Conservation (phyloP, 83 land plant species). For the Isoetes engelmannii region DNA sequence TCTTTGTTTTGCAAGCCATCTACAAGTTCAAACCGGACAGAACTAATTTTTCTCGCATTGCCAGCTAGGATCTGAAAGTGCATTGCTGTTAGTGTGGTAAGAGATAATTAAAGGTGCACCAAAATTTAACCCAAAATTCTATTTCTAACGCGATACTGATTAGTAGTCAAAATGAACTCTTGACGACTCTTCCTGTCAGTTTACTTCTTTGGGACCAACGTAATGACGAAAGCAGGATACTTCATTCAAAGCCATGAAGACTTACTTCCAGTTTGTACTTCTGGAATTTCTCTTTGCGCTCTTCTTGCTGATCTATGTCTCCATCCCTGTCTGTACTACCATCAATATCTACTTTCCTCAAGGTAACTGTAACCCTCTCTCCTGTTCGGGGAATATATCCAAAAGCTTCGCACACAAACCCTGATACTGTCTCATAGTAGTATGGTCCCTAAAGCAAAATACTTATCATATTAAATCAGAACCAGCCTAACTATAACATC, state of each 20-base stretch:
- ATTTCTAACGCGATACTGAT: too few species aligned
- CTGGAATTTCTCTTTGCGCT: conserved; percentile 55
- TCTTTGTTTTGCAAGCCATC: conserved; percentile 7
- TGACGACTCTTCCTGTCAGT: too few species aligned
- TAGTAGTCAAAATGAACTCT: too few species aligned
- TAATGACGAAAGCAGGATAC: too few species aligned
- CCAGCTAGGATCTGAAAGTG: conserved; percentile 69
- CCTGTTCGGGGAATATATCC: conserved; percentile 90
- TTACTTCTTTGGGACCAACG: too few species aligned
- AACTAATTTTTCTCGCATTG: conserved; percentile 82
- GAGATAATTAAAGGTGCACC: too few species aligned
- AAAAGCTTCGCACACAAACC: conserved; percentile 88
- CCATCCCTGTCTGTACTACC: conserved; percentile 41
- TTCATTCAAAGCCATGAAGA: neutral
- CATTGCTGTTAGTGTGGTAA: too few species aligned
- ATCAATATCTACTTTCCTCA: conserved; percentile 58
- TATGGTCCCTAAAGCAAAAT: conserved; percentile 51
- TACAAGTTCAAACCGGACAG: conserved; percentile 68
- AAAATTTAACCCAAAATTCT: too few species aligned
- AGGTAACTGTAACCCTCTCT: conserved; percentile 53
- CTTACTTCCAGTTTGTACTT: conserved; percentile 71
- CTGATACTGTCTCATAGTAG: conserved; percentile 96
- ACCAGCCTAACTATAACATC: neutral
- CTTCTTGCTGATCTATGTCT: conserved; percentile 50
- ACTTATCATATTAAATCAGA: neutral